phyloP scores from a whole-genome alignment of 768 basidiomycete species.

The Calocybe gangraenosa region DNA sequence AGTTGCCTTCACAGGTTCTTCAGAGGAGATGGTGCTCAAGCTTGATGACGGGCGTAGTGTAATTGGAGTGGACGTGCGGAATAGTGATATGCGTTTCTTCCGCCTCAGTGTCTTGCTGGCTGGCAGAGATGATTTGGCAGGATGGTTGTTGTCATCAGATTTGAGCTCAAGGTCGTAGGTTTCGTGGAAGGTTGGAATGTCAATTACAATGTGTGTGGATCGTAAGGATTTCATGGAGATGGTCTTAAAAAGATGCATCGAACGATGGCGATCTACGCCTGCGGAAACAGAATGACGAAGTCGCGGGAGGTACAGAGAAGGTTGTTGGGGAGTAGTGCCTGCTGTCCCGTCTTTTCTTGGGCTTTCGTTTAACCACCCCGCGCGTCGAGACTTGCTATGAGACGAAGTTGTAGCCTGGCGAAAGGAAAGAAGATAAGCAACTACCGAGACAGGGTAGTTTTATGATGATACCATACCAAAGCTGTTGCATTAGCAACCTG shows the following conservation, averaged over 20 bases:
- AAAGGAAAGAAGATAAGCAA: not conserved
- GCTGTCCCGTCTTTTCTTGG: not conserved
- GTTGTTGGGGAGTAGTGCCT: not conserved
- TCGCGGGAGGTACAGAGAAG: not conserved
- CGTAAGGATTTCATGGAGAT: slow-evolving; percentile 18
- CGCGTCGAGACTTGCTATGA: slow-evolving; percentile 2
- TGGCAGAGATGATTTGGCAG: slow-evolving; percentile 1
- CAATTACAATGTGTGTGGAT: slow-evolving; percentile 15
- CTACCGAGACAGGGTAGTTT: not conserved
- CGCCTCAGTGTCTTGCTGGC: slow-evolving; percentile 32
- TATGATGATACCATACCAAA: slow-evolving; percentile 3
- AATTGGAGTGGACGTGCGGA: slow-evolving; percentile 23
- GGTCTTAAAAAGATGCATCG: slow-evolving; percentile 14
- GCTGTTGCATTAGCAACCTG: slow-evolving; percentile 15
- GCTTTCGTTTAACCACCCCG: slow-evolving; percentile 9
- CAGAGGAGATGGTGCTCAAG: slow-evolving; percentile 7
- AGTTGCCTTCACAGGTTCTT: not conserved
- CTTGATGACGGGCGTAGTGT: slow-evolving; percentile 22
- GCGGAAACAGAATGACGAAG: slow-evolving; percentile 10
- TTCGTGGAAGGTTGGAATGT: slow-evolving; percentile 12
- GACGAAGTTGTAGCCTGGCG: not conserved
- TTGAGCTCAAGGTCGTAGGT: slow-evolving; percentile 3
- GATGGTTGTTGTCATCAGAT: not conserved
- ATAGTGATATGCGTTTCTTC: slow-evolving; percentile 30
- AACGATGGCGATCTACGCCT: slow-evolving; percentile 11